Evolutionary conservation across 2,329 filamentous ascomycete species (phyloP).

Genomic region (Ceratocystis destructans): DNA sequence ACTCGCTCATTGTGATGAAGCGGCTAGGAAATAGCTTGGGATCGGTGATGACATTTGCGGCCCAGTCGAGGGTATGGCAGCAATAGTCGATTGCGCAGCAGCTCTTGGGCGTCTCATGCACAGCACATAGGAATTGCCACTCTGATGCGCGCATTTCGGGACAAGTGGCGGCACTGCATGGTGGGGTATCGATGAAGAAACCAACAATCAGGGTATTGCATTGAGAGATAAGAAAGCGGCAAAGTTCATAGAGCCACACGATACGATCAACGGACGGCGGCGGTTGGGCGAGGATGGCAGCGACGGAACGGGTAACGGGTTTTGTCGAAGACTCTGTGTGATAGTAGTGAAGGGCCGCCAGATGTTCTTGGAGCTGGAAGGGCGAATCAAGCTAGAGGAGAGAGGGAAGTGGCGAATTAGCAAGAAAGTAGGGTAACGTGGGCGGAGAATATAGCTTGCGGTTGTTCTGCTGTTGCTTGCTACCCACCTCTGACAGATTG

Average conservation of each 20-base stretch:
- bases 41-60: constrained; percentile 83
- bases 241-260: constrained; percentile 95
- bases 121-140: constrained; percentile 97
- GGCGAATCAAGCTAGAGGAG: constrained; percentile 71
- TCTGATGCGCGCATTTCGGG: constrained; percentile 97
- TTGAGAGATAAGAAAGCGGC: constrained; percentile 86
- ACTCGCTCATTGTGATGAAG: constrained; percentile 44
- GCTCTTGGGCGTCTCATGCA: constrained; percentile 89
- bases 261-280: constrained; percentile 72
- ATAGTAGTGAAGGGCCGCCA: constrained; percentile 79
- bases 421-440: neutral
- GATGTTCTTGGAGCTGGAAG: constrained; percentile 93
- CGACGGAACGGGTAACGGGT: constrained; percentile 63
- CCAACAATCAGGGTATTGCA: constrained; percentile 86
- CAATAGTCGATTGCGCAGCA: constrained; percentile 99
- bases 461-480: neutral
- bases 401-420: neutral
- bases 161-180: constrained; percentile 79
- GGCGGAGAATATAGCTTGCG: too few species aligned
- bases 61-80: constrained; percentile 97
- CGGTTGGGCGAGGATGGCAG: constrained; percentile 61
- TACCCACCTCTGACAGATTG: constrained; percentile 60
- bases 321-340: constrained; percentile 55
- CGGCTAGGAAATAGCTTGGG: constrained; percentile 91
- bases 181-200: constrained; percentile 79